Evolutionary conservation across 108 stramenopile species (phyloP).

Genomic region (Cyclotella choctawhatcheeana): DNA sequence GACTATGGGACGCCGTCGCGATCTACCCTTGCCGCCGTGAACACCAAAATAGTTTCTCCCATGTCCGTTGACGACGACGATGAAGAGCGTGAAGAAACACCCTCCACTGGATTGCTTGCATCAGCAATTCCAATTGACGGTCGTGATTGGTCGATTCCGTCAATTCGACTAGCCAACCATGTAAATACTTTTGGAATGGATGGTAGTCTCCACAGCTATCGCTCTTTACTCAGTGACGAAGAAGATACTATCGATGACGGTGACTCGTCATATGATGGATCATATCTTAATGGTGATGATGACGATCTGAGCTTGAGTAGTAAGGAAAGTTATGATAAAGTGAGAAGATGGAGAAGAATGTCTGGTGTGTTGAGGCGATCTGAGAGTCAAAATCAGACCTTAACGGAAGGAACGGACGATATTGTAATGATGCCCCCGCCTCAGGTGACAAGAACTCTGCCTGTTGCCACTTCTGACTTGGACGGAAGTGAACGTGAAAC

Average conservation of each 20-base stretch:
- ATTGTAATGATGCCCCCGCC: slow-evolving; percentile 7
- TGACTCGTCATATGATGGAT: slow-evolving; percentile 6
- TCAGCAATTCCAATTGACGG: slow-evolving; percentile 41
- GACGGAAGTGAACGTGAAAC: neutral
- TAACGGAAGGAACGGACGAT: neutral
- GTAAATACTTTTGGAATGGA: slow-evolving; percentile 17
- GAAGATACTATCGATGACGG: slow-evolving; percentile 34
- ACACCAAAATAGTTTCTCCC: slow-evolving; percentile 20
- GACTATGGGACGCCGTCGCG: neutral
- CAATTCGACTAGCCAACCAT: slow-evolving; percentile 52
- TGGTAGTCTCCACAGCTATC: slow-evolving; percentile 19
- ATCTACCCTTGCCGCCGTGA: neutral
- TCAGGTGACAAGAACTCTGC: neutral
- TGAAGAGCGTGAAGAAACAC: slow-evolving; percentile 6
- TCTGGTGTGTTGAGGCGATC: slow-evolving; percentile 10
- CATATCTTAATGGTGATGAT: slow-evolving; percentile 1
- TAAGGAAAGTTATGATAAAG: slow-evolving; percentile 25
- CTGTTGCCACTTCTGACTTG: neutral
- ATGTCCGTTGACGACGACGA: slow-evolving; percentile 15
- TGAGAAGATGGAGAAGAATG: slow-evolving; percentile 5
- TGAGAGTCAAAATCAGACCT: too few species aligned
- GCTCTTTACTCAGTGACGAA: slow-evolving; percentile 30
- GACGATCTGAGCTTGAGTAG: slow-evolving; percentile 36
- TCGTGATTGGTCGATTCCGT: slow-evolving; percentile 54
- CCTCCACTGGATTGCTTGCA: neutral